These are phyloP conservation scores for Solanum piurae DNA, from an alignment of 257 asterid genomes.

Conservation along the genomic window DNA sequence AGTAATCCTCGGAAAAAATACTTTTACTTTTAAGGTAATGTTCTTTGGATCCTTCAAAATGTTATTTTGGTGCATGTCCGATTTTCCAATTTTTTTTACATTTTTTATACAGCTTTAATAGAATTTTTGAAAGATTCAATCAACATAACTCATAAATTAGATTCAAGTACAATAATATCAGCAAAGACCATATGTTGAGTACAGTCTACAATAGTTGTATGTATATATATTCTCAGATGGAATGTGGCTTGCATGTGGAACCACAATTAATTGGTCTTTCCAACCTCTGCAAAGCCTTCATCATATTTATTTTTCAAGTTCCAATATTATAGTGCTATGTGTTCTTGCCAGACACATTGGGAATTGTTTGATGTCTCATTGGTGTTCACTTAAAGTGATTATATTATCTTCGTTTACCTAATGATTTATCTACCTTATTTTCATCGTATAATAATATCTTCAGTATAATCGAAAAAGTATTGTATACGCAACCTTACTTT, in stretches of 20 bases:
- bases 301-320: slow-evolving; percentile 20
- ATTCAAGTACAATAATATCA: background rate
- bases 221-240: background rate
- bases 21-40: background rate
- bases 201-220: background rate
- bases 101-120: background rate
- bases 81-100: too few species aligned
- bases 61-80: too few species aligned
- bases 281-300: background rate
- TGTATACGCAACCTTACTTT: background rate
- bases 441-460: background rate
- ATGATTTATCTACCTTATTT: background rate
- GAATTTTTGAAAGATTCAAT: too few species aligned
- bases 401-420: background rate
- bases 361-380: slow-evolving; percentile 23
- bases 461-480: background rate
- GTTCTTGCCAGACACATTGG: slow-evolving; percentile 22
- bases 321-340: slow-evolving; percentile 21
- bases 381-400: slow-evolving; percentile 18
- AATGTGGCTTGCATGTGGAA: background rate
- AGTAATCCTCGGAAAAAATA: background rate
- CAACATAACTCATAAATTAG: background rate
- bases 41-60: background rate
- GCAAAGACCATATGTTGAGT: background rate
- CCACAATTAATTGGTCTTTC: background rate